Evolutionary conservation across 2,329 filamentous ascomycete genomes (phyloP), one percentile per base, ranked within the genome.

Genomic region (Xylariaceae sp.): DNA sequence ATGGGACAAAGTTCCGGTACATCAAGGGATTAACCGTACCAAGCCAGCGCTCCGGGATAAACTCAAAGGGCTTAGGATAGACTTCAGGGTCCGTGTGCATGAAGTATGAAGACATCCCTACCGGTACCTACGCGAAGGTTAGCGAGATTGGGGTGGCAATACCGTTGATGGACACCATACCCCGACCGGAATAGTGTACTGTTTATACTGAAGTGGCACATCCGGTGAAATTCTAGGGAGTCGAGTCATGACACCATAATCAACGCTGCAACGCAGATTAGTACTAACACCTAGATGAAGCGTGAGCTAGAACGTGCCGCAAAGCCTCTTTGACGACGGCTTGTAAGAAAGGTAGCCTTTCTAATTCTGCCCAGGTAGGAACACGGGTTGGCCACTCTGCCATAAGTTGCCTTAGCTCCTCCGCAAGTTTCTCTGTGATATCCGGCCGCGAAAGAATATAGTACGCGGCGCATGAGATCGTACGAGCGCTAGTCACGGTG

Each of bases 321-420:
- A 62, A 32, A 20, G 57, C 41, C 50, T 63, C 61, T 44, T 63
- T 63, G 11, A 63, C 55, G 3, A 62, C 50, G 6, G 55, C 61
- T 33, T 63, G 59, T 18, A 80, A 65, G 46, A 72, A 76, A 1
- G 69, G 68, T 7, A 75, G 59, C 49, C 63, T 58, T 55, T 74
- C 68, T 20, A 74, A 61, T 8, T 65, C 59, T 8, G 42, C 32
- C 51, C 61, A 69, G 35, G 41, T 57, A 26, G 64, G 64, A 6
- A 65, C 36, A 9, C 23, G 32, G 23, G 59, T 53, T 6, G 65
- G 65, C 37, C 62, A 65, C 13, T 50, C 39, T 1, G 39, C 43
- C 62, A 68, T 68, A 3, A 57, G 48, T 15, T 50, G 42, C 39
- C 41, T 49, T n/a, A 70, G 54, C 52, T 71, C 69, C 1, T 55